phyloP scores from a whole-genome alignment of 164 flowering plant species.

The grape (Vitis vinifera) region ASM3070453v1 NC_081810.1:6979501-6980000 shows the following conservation, averaged over 20 bases:
- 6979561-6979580: too few relatives aligned
- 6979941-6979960: too few relatives aligned
- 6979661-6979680: too few relatives aligned
- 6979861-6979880: constrained; percentile 5
- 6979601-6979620: too few relatives aligned
- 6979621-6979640: too few relatives aligned
- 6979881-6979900: constrained; percentile 11
- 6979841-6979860: constrained; percentile 16
- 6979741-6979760: not conserved
- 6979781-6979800: constrained; percentile 3
- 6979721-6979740: not conserved
- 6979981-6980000: constrained; percentile 13
- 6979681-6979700: not conserved
- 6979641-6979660: too few relatives aligned
- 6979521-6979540: too few relatives aligned
- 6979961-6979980: too few relatives aligned
- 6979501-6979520: too few relatives aligned
- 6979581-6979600: too few relatives aligned
- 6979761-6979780: not conserved
- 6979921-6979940: too few relatives aligned
- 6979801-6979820: not conserved
- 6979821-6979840: not conserved
- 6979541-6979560: too few relatives aligned
- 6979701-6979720: not conserved
- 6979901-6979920: constrained; percentile 2